Base-by-base conservation (phyloP, 768 basidiomycete genomes). In the Tricholoma terreum region DNA sequence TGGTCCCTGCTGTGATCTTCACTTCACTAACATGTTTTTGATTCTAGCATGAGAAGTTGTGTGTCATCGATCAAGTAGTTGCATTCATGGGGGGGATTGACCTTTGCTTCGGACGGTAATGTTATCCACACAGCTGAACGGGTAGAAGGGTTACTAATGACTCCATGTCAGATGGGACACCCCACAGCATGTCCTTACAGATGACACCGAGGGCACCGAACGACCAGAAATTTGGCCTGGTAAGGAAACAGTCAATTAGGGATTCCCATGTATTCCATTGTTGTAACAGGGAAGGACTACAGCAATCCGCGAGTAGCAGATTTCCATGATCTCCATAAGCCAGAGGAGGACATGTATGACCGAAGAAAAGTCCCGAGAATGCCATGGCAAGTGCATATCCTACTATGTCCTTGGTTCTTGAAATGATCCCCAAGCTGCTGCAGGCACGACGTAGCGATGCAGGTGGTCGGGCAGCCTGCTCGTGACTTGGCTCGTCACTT, bases 11-110 rank as follows among this genome's bases (percentile, higher is more conserved):
- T 30, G 31, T 11, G 15, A 27, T 40, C 27, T 15, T 19, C 5
- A 17, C 6, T 36, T 22, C 36, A 43, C 59, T 63, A 21, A 56
- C 48, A 22, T 48, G 38, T 6, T 11, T 46, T 58, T 52, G 35
- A 17, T 9, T 57, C 9, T 57, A 95, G 92, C 97, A 98, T 71
- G 97, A 99, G 78, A 99, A 99, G 69, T 68, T 99, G 60, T 98
- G 96, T 67, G 94, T 98, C 12, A 91, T 99, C 59, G 97, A 99
- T 69, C 91, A 97, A 69, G 85, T 93, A 1, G 97, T 98, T 61
- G 95, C 92, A 0, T 99, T 98, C 74, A 97, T 94, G 92, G 97
- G 97, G 15, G 97, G 97, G 2, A 73, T 99, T 42, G 97, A 99
- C 71, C 80, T 96, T 33, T 96, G 92, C 69, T 97, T 94, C 63